These are phyloP conservation scores for Wickerhamomyces chambardii DNA, from an alignment of 805 yeast species.

Conservation along the genomic window DNA sequence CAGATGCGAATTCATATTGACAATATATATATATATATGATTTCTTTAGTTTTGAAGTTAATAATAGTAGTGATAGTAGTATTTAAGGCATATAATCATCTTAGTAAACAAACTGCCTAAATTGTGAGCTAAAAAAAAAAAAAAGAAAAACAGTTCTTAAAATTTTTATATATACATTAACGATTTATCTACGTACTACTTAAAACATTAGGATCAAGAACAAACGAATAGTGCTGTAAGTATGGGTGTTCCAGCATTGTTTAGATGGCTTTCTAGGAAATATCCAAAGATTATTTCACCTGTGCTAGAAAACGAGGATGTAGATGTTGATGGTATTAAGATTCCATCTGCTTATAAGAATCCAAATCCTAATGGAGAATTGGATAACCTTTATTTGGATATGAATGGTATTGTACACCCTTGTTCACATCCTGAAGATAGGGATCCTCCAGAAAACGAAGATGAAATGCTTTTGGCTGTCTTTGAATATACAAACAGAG, in stretches of 20 bases:
- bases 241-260: constrained; percentile 97
- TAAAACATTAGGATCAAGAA: too few relatives aligned
- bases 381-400: constrained; percentile 88
- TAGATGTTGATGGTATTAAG: constrained; percentile 47
- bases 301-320: constrained; percentile 66
- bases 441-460: constrained; percentile 93
- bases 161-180: too few relatives aligned
- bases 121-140: background rate
- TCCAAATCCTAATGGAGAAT: constrained; percentile 92
- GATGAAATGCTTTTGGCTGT: constrained; percentile 95
- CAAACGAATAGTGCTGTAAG: too few relatives aligned
- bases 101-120: too few relatives aligned
- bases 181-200: too few relatives aligned
- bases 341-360: constrained; percentile 60
- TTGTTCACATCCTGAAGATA: constrained; percentile 95
- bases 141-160: background rate
- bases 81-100: too few relatives aligned
- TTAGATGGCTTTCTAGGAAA: constrained; percentile 89
- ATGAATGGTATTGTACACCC: constrained; percentile 99
- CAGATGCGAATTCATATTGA: background rate
- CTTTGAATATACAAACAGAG: constrained; percentile 88
- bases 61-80: too few relatives aligned
- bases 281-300: constrained; percentile 93
- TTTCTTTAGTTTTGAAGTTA: too few relatives aligned
- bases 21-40: too few relatives aligned